Base-by-base conservation (phyloP, 140 eudicot genomes). In the Bidens hawaiensis region DNA sequence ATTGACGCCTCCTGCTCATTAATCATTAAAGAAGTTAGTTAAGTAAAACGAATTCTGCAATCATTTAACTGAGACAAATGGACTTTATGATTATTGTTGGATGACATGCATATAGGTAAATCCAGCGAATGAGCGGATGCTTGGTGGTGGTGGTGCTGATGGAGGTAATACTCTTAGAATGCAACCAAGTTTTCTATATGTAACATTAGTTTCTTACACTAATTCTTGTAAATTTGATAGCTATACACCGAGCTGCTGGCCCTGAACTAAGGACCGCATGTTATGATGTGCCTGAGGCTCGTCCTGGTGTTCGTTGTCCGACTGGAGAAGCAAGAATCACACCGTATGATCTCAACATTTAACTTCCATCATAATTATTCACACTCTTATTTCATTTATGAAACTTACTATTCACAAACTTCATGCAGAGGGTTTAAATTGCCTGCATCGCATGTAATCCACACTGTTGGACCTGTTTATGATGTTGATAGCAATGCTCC, bases 91-190 rank as follows among this genome's bases (percentile, higher is more conserved):
- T 72, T 16, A 25, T 68, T 52, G 8, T 16, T 21, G 10, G 38
- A 14, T 19, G 21, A 52, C 31, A 56, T 78, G 14, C 57, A 22
- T n/a, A n/a, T 66, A 93, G 99, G 99, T 93, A 26, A 93, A 93
- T 88, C 94, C 99, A 42, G 99, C 99, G 53, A 93, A 93, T 62
- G 90, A 83, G 74, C 67, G 72, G 66, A 93, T 93, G 99, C 96
- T 93, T 34, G 99, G 99, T 17, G 99, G 99, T 72, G 96, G 99
- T 80, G 99, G 95, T 77, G 99, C 88, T 59, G 99, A 88, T 85
- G 99, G 99, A 81, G 96, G 99, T 87, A 71, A 57, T 62, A 51
- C 14, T 60, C 33, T 23, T 23, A 10, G 63, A 25, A 60, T 40
- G 16, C 43, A 41, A 56, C 43, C 42, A 56, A 28, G 17, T 36